phyloP scores from a whole-genome alignment of 495 filamentous ascomycete species.

The Cercophora newfieldiana region DNA sequence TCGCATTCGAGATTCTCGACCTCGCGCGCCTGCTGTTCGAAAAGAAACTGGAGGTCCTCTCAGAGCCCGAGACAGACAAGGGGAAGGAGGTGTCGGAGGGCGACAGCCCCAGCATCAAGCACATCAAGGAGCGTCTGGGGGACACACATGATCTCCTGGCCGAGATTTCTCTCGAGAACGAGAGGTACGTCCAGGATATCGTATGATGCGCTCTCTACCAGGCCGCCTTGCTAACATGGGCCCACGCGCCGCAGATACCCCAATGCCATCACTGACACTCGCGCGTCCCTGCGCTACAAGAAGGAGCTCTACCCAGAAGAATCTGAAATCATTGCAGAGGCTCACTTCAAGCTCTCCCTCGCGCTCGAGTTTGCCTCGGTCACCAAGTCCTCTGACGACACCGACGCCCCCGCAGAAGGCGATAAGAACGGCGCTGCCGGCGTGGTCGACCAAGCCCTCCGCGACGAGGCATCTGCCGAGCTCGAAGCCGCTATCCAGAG shows the following conservation, averaged over 20 bases:
- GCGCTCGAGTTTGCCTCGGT: constrained; percentile 90
- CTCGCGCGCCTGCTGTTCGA: constrained; percentile 78
- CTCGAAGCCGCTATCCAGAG: constrained; percentile 82
- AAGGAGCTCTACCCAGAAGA: constrained; percentile 72
- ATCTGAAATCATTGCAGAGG: constrained; percentile 84
- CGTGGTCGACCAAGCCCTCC: constrained; percentile 61
- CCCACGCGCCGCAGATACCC: constrained; percentile 54
- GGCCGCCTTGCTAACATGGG: neutral
- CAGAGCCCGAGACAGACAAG: constrained; percentile 39
- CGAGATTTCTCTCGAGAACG: constrained; percentile 93
- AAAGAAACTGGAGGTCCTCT: constrained; percentile 49
- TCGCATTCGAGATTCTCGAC: constrained; percentile 90
- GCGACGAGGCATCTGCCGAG: constrained; percentile 72
- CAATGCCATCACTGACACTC: constrained; percentile 77
- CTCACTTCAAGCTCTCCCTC: constrained; percentile 92
- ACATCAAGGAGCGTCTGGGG: constrained; percentile 78
- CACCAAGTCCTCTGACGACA: constrained; percentile 59
- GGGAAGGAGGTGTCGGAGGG: constrained; percentile 50
- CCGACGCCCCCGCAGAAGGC: constrained; percentile 18
- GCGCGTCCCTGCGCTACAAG: constrained; percentile 73
- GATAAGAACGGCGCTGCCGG: constrained; percentile 37
- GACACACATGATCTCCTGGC: constrained; percentile 91
- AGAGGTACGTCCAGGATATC: constrained; percentile 50
- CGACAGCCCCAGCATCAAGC: constrained; percentile 52
- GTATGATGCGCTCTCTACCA: neutral